Conservation (phyloP, 495 filamentous ascomycete genomes). For the Neurospora sp. region DNA sequence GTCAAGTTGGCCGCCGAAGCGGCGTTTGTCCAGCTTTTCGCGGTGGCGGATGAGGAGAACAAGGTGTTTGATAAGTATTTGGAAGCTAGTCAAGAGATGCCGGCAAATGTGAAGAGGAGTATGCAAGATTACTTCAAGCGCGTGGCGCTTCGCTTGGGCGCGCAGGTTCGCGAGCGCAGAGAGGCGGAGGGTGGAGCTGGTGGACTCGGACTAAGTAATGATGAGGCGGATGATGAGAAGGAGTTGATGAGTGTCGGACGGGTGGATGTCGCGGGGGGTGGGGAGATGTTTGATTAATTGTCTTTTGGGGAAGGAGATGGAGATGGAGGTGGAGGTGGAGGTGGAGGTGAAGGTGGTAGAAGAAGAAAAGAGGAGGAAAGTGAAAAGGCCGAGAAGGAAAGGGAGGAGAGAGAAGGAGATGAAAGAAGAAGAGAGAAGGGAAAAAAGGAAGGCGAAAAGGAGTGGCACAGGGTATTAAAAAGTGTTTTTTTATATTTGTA, state of each 20-base stretch:
- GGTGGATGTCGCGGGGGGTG: constrained; percentile 66
- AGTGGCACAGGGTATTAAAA: neutral
- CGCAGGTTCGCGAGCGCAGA: constrained; percentile 74
- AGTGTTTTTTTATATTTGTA: neutral
- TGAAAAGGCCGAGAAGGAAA: neutral
- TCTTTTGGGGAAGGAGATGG: too few relatives aligned
- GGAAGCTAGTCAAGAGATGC: constrained; percentile 36
- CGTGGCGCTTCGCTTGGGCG: constrained; percentile 69
- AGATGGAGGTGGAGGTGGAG: too few relatives aligned
- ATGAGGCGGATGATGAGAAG: constrained; percentile 87
- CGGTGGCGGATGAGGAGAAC: constrained; percentile 74
- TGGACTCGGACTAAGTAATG: constrained; percentile 71
- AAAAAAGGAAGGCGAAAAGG: neutral
- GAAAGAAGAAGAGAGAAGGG: neutral
- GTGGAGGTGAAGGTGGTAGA: neutral
- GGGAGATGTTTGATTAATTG: constrained; percentile 34
- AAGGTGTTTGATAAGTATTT: constrained; percentile 92
- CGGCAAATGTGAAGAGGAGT: constrained; percentile 65
- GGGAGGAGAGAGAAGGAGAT: neutral
- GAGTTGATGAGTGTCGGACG: constrained; percentile 94
- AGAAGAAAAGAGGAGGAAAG: neutral
- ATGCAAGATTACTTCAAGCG: constrained; percentile 98
- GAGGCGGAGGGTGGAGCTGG: constrained; percentile 86
- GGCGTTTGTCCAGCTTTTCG: constrained; percentile 89
- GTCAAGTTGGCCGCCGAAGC: constrained; percentile 93